Evolutionary conservation across 306 rosid species (phyloP).

Genomic region (Vigna hirtella): DNA sequence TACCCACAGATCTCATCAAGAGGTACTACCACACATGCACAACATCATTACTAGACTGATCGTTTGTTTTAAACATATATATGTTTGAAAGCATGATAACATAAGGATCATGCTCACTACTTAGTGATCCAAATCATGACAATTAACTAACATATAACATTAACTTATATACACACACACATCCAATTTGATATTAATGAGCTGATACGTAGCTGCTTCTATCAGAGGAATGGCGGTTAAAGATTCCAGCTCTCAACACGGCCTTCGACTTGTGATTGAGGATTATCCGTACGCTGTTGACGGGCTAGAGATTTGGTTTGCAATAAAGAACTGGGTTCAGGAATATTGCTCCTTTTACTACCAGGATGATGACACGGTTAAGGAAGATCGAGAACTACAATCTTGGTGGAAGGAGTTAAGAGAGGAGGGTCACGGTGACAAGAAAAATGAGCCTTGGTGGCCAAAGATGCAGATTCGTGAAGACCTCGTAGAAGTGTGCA

Average conservation of each 20-base stretch:
- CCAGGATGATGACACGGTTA: constrained; percentile 41
- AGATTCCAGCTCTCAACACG: constrained; percentile 49
- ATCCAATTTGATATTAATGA: constrained; percentile 2
- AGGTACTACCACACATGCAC: constrained; percentile 53
- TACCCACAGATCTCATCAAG: constrained; percentile 75
- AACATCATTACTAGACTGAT: not conserved
- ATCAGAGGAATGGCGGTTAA: constrained; percentile 64
- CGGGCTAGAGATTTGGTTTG: constrained; percentile 70
- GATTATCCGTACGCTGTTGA: constrained; percentile 76
- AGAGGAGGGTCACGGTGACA: constrained; percentile 66
- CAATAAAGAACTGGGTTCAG: constrained; percentile 61
- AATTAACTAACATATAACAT: not conserved
- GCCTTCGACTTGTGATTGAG: constrained; percentile 51
- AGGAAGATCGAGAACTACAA: constrained; percentile 54
- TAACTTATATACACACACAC: not conserved
- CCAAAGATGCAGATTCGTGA: constrained; percentile 55
- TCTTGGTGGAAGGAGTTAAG: constrained; percentile 71
- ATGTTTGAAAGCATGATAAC: constrained; percentile 21
- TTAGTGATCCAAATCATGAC: not conserved
- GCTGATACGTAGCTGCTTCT: constrained; percentile 26
- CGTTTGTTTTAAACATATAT: not conserved
- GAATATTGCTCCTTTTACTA: constrained; percentile 64
- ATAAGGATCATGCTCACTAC: too few species aligned
- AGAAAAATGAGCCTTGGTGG: constrained; percentile 74
- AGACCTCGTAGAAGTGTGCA: constrained; percentile 54